Evolutionary conservation across 352 stramenopile species (phyloP), one percentile per base, ranked within the genome.

Genomic region (Globisporangium perplexum): DNA sequence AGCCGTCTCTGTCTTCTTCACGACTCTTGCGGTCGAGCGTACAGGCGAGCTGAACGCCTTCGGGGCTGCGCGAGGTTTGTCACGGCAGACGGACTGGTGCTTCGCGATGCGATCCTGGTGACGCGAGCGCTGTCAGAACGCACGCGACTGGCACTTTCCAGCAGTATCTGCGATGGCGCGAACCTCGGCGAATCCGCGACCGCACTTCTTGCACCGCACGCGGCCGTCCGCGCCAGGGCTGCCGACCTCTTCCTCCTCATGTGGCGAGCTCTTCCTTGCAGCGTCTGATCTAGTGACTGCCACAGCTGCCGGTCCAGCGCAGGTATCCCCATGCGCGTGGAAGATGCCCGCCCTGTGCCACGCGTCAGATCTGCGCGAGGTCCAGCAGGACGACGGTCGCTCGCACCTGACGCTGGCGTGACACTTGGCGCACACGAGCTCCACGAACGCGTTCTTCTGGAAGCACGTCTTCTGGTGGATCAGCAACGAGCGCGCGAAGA

Each of bases 401-500:
- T 11, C 65, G 18, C 43, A 78, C 69, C 66, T 65, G 38, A 88
- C 43, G 4, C 39, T 30, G 0, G 10, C 11, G 28, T 66, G 59
- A 57, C 80, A 90, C 24, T 53, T 71, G 8, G 57, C 48, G 31
- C 80, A 90, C 30, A 41, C 20, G 11, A 90, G 44, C 14, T 80
- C 57, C 10, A 78, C 68, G 35, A 85, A 86, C 1, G 66, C 59
- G 30, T 90, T 76, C n/a, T 71, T 71, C 38, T 78, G 68, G 51
- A 83, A 90, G 51, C 80, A 90, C 4, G 57, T 69, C 50, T 87
- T 87, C 52, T 88, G 77, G 47, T 90, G 80, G 53, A 90, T 86
- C 0, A 62, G 59, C n/a, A 90, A 53, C 33, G 80, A 88, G 18
- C 63, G 68, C 4, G 69, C 53, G 26, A 90, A 90, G 57, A 74